phyloP scores from a whole-genome alignment of 768 basidiomycete genomes.

The Phlegmacium glaucopus region DNA sequence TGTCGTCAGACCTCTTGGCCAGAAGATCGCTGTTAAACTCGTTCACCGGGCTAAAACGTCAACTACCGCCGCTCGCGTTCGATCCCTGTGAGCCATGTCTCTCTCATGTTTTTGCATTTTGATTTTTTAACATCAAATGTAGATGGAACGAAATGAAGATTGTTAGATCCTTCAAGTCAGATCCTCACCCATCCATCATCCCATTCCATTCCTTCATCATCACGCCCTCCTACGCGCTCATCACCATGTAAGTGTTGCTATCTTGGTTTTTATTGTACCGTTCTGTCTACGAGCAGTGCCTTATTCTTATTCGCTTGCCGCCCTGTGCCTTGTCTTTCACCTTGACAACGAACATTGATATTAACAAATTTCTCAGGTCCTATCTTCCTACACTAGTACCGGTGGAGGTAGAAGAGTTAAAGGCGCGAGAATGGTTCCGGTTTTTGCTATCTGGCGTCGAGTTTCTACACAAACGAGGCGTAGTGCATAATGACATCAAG shows the following conservation, averaged over 20 bases:
- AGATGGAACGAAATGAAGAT: slow-evolving; percentile 99
- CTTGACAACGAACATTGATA: slow-evolving; percentile 12
- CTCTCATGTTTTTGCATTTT: background rate
- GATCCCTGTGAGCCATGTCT: slow-evolving; percentile 63
- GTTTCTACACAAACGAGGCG: slow-evolving; percentile 79
- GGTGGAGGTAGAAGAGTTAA: slow-evolving; percentile 79
- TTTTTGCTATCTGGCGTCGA: slow-evolving; percentile 79
- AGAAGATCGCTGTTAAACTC: slow-evolving; percentile 86
- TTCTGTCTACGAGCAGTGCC: background rate
- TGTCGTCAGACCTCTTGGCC: slow-evolving; percentile 36
- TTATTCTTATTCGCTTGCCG: background rate
- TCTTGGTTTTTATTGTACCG: background rate
- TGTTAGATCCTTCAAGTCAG: slow-evolving; percentile 76
- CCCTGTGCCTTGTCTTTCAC: background rate
- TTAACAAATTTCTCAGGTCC: slow-evolving; percentile 49
- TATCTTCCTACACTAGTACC: slow-evolving; percentile 84
- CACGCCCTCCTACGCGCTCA: slow-evolving; percentile 85
- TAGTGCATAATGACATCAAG: slow-evolving; percentile 96
- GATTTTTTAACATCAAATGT: background rate
- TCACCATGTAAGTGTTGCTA: slow-evolving; percentile 71
- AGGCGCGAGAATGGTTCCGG: slow-evolving; percentile 79
- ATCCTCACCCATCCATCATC: slow-evolving; percentile 90
- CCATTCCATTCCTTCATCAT: slow-evolving; percentile 93
- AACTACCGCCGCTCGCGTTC: slow-evolving; percentile 85
- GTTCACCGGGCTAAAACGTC: slow-evolving; percentile 85